Evolutionary conservation across 306 rosid genomes (phyloP).

Genomic region (Lathyrus oleraceus): DNA sequence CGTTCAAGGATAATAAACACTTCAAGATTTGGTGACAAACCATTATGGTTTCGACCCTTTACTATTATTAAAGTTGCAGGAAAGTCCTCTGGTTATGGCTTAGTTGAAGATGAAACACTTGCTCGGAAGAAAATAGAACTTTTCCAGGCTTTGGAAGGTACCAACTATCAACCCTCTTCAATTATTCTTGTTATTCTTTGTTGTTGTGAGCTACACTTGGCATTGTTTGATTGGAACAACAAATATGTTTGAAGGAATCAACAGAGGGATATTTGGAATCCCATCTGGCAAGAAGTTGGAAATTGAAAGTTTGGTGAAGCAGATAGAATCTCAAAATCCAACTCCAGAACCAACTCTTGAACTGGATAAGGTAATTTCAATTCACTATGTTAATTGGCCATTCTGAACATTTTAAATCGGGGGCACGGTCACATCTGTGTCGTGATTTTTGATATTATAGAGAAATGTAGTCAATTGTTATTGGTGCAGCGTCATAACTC

Average conservation of each 20-base stretch:
- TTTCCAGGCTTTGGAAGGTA: conserved; percentile 67
- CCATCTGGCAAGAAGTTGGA: conserved; percentile 70
- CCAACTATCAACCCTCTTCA: not conserved
- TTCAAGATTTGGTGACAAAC: conserved; percentile 47
- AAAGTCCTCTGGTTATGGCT: conserved; percentile 48
- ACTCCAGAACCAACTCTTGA: conserved; percentile 66
- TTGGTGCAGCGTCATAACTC: not conserved
- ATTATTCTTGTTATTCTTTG: not conserved
- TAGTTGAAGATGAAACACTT: conserved; percentile 55
- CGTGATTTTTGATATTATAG: not conserved
- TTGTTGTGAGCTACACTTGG: not conserved
- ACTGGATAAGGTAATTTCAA: conserved; percentile 58
- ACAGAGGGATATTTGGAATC: conserved; percentile 81
- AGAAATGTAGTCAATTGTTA: not conserved
- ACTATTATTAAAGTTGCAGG: conserved; percentile 47
- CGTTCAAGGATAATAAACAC: conserved; percentile 36
- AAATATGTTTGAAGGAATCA: conserved; percentile 52
- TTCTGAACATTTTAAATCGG: not conserved
- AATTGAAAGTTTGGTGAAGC: conserved; percentile 66
- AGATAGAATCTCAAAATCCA: conserved; percentile 70
- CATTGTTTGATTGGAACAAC: conserved; percentile 16
- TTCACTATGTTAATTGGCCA: not conserved
- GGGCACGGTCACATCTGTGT: not conserved
- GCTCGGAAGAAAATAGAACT: conserved; percentile 52
- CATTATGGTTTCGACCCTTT: conserved; percentile 48